phyloP scores from a whole-genome alignment of 169 alveolate species.

The Eimeria zaria region DNA sequence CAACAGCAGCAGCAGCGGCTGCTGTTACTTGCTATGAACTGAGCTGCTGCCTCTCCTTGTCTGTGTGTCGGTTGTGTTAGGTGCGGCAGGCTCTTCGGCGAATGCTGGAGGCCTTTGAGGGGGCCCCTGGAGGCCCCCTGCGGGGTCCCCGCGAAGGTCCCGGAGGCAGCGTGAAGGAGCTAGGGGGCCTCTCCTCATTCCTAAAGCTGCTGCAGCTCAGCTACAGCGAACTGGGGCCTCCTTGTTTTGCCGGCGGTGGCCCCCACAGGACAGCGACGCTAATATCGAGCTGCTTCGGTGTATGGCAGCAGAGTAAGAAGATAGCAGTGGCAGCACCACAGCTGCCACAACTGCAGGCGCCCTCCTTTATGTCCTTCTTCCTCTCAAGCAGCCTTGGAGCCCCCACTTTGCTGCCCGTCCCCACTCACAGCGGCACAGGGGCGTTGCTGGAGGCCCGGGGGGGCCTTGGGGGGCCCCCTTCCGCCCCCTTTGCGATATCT shows the following conservation, averaged over 20 bases:
- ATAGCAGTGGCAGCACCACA: conserved; percentile 59
- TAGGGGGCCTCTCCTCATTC: conserved; percentile 38
- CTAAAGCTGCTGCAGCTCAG: conserved; percentile 74
- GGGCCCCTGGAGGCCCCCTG: not conserved
- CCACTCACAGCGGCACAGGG: conserved; percentile 4
- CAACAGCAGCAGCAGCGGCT: not conserved
- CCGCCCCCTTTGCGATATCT: conserved; percentile 2
- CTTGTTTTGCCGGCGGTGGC: conserved; percentile 65
- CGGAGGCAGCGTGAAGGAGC: not conserved
- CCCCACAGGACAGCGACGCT: conserved; percentile 34
- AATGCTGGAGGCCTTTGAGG: conserved; percentile 47
- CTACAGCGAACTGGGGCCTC: conserved; percentile 84
- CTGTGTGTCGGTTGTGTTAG: not conserved
- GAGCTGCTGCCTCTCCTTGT: not conserved
- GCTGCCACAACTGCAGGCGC: conserved; percentile 24
- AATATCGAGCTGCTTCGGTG: conserved; percentile 35
- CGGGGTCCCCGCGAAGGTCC: not conserved
- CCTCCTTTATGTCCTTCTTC: conserved; percentile 46
- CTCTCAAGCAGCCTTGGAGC: conserved; percentile 53
- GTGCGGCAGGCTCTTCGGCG: conserved; percentile 81
- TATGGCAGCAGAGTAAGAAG: conserved; percentile 51
- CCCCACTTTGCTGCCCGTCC: conserved; percentile 50
- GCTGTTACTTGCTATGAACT: not conserved
- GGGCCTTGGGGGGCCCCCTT: conserved; percentile 78
- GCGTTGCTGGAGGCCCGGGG: conserved; percentile 40